These are phyloP conservation scores for Mrakia blollopis DNA, from an alignment of 768 basidiomycete species.

Conservation along the genomic window DNA sequence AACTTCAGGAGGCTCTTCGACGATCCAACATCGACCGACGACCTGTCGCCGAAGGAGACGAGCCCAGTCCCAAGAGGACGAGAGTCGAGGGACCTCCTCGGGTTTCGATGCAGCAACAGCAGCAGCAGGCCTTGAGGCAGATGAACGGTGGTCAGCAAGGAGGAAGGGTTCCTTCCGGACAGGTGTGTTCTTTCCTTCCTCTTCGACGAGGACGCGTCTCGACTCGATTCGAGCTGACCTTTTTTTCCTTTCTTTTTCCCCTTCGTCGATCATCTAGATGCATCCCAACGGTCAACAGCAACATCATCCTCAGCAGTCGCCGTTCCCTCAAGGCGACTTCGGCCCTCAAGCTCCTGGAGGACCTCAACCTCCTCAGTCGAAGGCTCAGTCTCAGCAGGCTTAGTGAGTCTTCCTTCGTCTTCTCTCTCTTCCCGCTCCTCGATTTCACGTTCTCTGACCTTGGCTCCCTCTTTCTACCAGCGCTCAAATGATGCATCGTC, in stretches of 20 bases:
- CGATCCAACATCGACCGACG: background rate
- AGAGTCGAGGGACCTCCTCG: slow-evolving; percentile 10
- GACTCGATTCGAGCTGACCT: background rate
- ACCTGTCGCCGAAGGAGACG: slow-evolving; percentile 2
- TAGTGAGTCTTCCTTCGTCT: background rate
- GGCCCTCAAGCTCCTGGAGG: background rate
- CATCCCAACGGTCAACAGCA: background rate
- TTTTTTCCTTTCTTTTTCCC: background rate
- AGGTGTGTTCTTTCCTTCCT: background rate
- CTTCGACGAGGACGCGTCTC: background rate
- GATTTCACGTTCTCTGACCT: background rate
- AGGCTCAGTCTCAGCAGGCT: background rate
- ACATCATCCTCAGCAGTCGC: background rate
- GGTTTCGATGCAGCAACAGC: slow-evolving; percentile 16
- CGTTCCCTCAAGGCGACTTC: background rate
- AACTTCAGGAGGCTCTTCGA: background rate
- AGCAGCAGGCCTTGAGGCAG: slow-evolving; percentile 5
- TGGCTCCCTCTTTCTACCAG: background rate
- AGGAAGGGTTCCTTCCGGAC: background rate
- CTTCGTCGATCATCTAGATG: background rate
- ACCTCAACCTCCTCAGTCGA: background rate
- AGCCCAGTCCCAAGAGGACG: slow-evolving; percentile 10
- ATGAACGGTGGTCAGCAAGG: background rate
- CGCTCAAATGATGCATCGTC: slow-evolving; percentile 4
- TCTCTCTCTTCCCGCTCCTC: background rate